These are phyloP conservation scores for Lasiodiplodia hormozganensis DNA, from an alignment of 2,329 filamentous ascomycete species.

Conservation along the genomic window DNA sequence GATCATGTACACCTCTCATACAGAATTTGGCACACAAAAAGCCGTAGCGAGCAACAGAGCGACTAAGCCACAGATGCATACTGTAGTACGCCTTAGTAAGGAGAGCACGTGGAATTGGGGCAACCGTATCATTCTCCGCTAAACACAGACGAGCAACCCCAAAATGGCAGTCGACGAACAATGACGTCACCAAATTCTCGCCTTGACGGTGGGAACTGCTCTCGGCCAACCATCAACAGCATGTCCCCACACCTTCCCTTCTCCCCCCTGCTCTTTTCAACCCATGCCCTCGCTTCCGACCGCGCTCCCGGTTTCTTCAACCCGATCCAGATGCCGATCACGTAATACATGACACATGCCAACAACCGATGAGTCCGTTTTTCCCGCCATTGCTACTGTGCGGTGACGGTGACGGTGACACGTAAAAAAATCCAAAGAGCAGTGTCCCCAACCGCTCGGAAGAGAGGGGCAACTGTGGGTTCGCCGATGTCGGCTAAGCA, in stretches of 20 bases:
- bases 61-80: too few species aligned
- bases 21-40: too few species aligned
- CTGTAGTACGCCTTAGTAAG: too few species aligned
- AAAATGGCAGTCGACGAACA: background rate
- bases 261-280: background rate
- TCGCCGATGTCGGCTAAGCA: too few species aligned
- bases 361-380: background rate
- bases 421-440: too few species aligned
- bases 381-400: background rate
- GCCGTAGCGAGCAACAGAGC: too few species aligned
- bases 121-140: too few species aligned
- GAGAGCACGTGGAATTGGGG: too few species aligned
- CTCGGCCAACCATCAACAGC: background rate
- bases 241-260: background rate
- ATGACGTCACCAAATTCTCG: slow-evolving; percentile 2
- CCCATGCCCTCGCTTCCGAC: background rate
- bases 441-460: background rate
- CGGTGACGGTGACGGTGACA: too few species aligned
- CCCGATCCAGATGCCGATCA: background rate
- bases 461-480: too few species aligned
- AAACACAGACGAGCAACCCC: background rate
- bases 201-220: background rate
- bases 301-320: background rate
- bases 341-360: background rate
- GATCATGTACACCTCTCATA: too few species aligned